Conservation (phyloP, 768 basidiomycete species). For the Termitomyces sp. region DNA sequence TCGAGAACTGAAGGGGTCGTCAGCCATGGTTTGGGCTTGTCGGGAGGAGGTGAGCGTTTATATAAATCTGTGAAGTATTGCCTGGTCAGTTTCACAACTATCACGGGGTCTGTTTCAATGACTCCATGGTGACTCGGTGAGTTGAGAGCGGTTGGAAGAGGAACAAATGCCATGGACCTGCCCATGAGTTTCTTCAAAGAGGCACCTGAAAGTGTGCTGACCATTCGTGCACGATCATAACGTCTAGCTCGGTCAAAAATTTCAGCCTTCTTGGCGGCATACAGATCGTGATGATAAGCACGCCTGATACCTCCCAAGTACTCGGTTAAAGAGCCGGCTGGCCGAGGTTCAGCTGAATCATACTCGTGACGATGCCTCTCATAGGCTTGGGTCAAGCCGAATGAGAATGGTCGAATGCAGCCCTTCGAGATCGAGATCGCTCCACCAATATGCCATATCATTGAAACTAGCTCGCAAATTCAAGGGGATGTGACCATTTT, state of each 20-base stretch:
- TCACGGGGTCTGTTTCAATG: conserved; percentile 13
- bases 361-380: no score
- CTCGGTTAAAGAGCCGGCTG: no score
- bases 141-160: neutral
- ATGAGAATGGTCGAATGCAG: neutral
- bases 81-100: conserved; percentile 12
- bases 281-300: neutral
- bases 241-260: neutral
- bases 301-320: no score
- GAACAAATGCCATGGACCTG: neutral
- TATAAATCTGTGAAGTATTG: conserved; percentile 23
- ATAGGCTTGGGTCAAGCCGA: no score
- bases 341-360: no score
- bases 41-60: conserved; percentile 4
- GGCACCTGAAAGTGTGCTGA: neutral
- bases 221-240: neutral
- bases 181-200: neutral
- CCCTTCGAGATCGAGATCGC: neutral
- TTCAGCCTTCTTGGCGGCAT: neutral
- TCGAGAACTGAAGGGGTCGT: conserved; percentile 11
- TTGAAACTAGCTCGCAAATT: neutral
- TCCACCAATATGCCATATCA: neutral
- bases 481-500: neutral
- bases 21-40: conserved; percentile 26
- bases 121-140: neutral